phyloP scores from a whole-genome alignment of 1,284 basidiomycete genomes.

The Stygiomarasmius scandens region DNA sequence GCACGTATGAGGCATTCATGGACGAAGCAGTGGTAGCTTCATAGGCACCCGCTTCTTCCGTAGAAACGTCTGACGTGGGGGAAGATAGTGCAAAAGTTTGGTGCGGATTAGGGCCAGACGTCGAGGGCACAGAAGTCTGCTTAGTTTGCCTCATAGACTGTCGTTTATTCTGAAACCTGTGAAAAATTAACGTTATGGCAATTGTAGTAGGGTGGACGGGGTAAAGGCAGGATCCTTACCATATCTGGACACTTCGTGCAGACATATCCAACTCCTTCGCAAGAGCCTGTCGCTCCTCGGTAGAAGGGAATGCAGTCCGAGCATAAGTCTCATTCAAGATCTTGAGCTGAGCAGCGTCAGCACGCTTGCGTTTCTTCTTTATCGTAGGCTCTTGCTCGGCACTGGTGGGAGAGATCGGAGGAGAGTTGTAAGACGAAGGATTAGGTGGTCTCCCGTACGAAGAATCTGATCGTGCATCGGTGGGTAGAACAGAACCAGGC shows the following conservation, averaged over 20 bases:
- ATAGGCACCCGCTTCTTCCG: constrained; percentile 40
- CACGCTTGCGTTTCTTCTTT: constrained; percentile 86
- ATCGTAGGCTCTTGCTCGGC: constrained; percentile 61
- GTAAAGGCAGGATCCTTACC: constrained; percentile 46
- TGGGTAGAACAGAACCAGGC: constrained; percentile 3
- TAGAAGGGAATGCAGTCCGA: constrained; percentile 82
- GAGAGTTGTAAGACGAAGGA: constrained; percentile 32
- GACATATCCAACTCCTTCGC: constrained; percentile 81
- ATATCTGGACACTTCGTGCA: constrained; percentile 82
- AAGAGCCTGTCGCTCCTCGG: constrained; percentile 76
- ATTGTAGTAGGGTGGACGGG: constrained; percentile 10
- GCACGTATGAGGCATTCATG: constrained; percentile 40
- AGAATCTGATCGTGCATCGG: constrained; percentile 41
- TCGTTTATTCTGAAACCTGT: constrained; percentile 84
- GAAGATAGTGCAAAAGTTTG: constrained; percentile 53
- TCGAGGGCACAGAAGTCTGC: constrained; percentile 56
- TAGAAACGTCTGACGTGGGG: constrained; percentile 36
- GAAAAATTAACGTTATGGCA: constrained; percentile 20
- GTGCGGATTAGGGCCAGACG: constrained; percentile 43
- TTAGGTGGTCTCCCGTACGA: constrained; percentile 35
- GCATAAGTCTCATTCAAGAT: constrained; percentile 78
- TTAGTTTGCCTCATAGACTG: constrained; percentile 78
- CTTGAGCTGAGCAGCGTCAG: constrained; percentile 76
- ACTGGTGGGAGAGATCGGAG: constrained; percentile 32
- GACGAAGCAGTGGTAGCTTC: constrained; percentile 34